phyloP scores from a whole-genome alignment of 1,284 basidiomycete species.

The Grifola frondosa region DNA sequence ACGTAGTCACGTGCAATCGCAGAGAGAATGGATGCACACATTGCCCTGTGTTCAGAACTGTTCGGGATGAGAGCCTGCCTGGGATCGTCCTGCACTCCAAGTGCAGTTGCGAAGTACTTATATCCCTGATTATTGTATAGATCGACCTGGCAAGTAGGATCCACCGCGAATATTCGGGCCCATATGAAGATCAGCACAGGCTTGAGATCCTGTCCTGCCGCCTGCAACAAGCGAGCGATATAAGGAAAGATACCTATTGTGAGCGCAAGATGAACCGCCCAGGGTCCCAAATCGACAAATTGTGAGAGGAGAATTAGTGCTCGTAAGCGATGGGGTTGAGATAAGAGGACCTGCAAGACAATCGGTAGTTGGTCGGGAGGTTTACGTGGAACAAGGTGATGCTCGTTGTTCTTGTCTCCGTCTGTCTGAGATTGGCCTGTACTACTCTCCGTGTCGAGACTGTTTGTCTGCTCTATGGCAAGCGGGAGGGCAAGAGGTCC shows the following conservation, averaged over 20 bases:
- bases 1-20: slow-evolving; percentile 89
- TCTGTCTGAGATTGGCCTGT: too few species aligned
- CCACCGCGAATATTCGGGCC: slow-evolving; percentile 96
- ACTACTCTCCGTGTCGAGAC: slow-evolving; percentile 19
- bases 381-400: slow-evolving; percentile 77
- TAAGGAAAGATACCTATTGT: slow-evolving; percentile 99
- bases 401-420: slow-evolving; percentile 38
- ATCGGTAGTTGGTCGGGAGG: slow-evolving; percentile 97
- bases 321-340: slow-evolving; percentile 93
- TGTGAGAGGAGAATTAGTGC: slow-evolving; percentile 96
- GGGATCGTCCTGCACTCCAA: slow-evolving; percentile 63
- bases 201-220: slow-evolving; percentile 90
- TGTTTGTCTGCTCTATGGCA: slow-evolving; percentile 32
- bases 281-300: slow-evolving; percentile 97
- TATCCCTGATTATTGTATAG: slow-evolving; percentile 85
- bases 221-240: slow-evolving; percentile 94
- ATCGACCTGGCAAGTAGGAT: slow-evolving; percentile 90
- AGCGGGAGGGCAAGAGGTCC: slow-evolving; percentile 70
- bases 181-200: slow-evolving; percentile 99
- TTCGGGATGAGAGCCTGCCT: slow-evolving; percentile 75
- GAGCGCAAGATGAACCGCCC: slow-evolving; percentile 96
- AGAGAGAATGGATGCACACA: slow-evolving; percentile 98
- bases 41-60: slow-evolving; percentile 94
- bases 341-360: slow-evolving; percentile 94
- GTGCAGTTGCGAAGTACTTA: slow-evolving; percentile 85